These are phyloP conservation scores for Cichorium intybus DNA, from an alignment of 140 eudicot species.

Conservation along the genomic window DNA sequence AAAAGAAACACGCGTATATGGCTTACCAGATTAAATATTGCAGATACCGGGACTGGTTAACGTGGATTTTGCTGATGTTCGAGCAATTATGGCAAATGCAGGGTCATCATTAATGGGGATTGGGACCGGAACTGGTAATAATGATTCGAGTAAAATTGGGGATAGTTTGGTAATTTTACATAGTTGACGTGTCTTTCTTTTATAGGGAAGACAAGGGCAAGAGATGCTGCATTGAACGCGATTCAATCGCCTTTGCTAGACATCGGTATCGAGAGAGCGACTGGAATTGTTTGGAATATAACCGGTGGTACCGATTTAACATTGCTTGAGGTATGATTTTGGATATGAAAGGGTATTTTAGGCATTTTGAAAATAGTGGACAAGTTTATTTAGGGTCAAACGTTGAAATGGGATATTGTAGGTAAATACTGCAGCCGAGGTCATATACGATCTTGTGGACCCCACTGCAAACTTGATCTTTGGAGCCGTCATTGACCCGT, in stretches of 20 bases:
- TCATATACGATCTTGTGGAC: constrained; percentile 91
- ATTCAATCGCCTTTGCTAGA: constrained; percentile 90
- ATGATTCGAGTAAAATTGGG: neutral
- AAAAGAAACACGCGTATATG: neutral
- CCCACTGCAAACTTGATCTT: constrained; percentile 92
- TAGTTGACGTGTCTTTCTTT: neutral
- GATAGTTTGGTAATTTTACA: neutral
- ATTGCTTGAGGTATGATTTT: constrained; percentile 59
- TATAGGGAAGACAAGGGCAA: constrained; percentile 88
- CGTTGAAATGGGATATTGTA: constrained; percentile 25
- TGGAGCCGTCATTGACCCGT: constrained; percentile 86
- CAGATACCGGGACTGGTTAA: constrained; percentile 88
- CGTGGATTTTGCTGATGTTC: constrained; percentile 96
- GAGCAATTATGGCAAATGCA: constrained; percentile 92
- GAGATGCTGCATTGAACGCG: constrained; percentile 94
- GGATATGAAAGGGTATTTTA: neutral
- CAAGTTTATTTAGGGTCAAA: neutral
- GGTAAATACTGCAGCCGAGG: constrained; percentile 98
- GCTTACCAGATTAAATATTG: constrained; percentile 4
- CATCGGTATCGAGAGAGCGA: constrained; percentile 91
- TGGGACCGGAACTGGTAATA: constrained; percentile 80
- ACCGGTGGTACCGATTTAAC: constrained; percentile 88
- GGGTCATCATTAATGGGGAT: constrained; percentile 95
- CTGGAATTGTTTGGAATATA: constrained; percentile 96
- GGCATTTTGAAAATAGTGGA: neutral